Base-by-base conservation (phyloP, 495 filamentous ascomycete genomes). In the Pseudoneurospora amorphoporcata region DNA sequence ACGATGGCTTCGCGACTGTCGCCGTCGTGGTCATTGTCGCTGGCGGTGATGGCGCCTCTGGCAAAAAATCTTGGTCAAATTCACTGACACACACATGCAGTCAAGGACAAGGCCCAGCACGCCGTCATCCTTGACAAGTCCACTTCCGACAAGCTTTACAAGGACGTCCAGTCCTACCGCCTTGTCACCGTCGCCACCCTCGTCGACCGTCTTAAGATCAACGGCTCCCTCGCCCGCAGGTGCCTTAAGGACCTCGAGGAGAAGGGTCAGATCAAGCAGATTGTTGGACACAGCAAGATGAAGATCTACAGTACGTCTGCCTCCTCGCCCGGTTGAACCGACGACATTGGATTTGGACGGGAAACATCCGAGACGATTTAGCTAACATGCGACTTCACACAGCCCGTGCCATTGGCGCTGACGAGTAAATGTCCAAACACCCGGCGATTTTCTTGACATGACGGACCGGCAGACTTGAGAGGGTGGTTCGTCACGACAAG, bases 51-150 rank as follows among this genome's bases (percentile, higher is more conserved):
- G 40, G 39, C 69, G 72, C 5, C 14, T 23, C 53, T 14, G 23
- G 14, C 29, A 7, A 14, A 16, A 65, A 35, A 14, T 8, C 29
- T 65, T 65, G 53, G 53, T 35, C 53, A 65, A 65, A 65, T 65
- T 65, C 14, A 17, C 68, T 41, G 71, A 42, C 72, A 69, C 68
- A 70, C 69, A 16, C 72, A 39, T 74, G 78, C 79, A 97, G 96
- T 99, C 87, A 99, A 99, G 94, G 96, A 99, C 90, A 99, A 99
- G 93, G 95, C 96, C 84, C 92, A 98, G 85, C 96, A 99, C 89
- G 93, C 92, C 71, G 87, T 94, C 81, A 85, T 93, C 71, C 87
- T 94, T 79, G 92, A 92, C 81, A 87, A 94, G 80, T 84, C 88
- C 80, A 94, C 90, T 72, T 92, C 91, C 47, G 92, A 94, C 84